Percentiles rank a stretch among this genome's conserved stretches.
Evolutionary conservation across 345 rosid species (phyloP).

Genomic region (Gynandropsis gynandra): DNA sequence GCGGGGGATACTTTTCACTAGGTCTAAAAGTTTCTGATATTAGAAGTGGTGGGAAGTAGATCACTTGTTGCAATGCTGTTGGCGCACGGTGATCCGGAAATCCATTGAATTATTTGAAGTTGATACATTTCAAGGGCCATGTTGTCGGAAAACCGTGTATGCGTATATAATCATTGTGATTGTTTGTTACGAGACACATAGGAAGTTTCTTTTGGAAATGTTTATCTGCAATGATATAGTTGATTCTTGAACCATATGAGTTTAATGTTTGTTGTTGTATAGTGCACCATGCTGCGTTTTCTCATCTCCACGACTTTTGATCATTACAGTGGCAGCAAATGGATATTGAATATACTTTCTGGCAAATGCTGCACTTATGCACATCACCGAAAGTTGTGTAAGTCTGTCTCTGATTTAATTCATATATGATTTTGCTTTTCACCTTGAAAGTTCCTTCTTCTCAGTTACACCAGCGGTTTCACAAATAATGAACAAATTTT

Average conservation of each 20-base stretch:
- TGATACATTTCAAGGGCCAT: neutral
- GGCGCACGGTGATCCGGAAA: conserved; percentile 11
- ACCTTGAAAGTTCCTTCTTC: conserved; percentile 1
- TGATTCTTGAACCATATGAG: neutral
- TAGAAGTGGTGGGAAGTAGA: neutral
- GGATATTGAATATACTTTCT: conserved; percentile 98
- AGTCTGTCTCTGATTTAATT: conserved; percentile 23
- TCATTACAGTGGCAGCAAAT: conserved; percentile 95
- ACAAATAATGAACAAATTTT: neutral
- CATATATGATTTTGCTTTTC: neutral
- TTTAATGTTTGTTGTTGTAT: neutral
- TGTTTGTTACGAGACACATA: neutral
- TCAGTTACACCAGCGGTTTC: neutral
- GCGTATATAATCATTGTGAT: neutral
- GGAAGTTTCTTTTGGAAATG: too few relatives aligned
- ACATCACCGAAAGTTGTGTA: conserved; percentile 98
- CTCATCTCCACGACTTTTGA: conserved; percentile 4
- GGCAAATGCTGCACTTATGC: conserved; percentile 99
- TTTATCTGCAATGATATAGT: too few relatives aligned
- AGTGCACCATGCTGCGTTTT: neutral
- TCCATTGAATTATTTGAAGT: neutral
- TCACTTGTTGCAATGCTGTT: conserved; percentile 3
- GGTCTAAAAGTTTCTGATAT: conserved; percentile 4
- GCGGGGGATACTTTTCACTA: conserved; percentile 2
- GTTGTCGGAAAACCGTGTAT: conserved; percentile 10